Percentiles rank a stretch among this genome's conserved stretches.
Evolutionary conservation across 1,284 basidiomycete genomes (phyloP).

Genomic region (Fomitopsis palustris): DNA sequence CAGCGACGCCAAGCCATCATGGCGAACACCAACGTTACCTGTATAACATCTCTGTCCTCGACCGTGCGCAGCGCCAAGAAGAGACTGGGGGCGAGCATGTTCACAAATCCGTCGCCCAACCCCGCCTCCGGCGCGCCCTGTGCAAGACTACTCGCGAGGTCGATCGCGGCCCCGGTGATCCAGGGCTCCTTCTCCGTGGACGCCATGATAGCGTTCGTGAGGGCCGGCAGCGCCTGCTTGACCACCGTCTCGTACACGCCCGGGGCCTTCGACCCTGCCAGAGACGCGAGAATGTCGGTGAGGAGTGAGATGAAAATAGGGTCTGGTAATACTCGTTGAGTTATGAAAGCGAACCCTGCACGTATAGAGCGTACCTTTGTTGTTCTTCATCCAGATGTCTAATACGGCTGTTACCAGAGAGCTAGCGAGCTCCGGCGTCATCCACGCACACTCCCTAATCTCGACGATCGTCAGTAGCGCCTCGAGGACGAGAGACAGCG

Average conservation of each 20-base stretch:
- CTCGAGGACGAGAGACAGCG: slow-evolving; percentile 88
- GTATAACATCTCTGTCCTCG: slow-evolving; percentile 83
- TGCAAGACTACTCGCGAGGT: slow-evolving; percentile 72
- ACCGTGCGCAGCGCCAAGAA: slow-evolving; percentile 65
- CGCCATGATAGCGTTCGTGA: slow-evolving; percentile 62
- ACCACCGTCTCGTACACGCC: slow-evolving; percentile 73
- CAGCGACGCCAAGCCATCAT: background rate
- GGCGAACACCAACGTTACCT: slow-evolving; percentile 44
- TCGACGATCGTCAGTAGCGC: slow-evolving; percentile 77
- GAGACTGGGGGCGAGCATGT: slow-evolving; percentile 66
- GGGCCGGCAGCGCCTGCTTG: slow-evolving; percentile 66
- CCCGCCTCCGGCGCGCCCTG: slow-evolving; percentile 60
- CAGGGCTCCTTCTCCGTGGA: slow-evolving; percentile 63
- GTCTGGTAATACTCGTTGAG: slow-evolving; percentile 45
- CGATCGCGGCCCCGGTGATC: slow-evolving; percentile 77
- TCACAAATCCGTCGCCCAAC: slow-evolving; percentile 77
- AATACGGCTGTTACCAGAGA: slow-evolving; percentile 65
- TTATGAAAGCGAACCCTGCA: background rate
- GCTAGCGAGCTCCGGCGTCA: slow-evolving; percentile 59
- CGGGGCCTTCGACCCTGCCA: slow-evolving; percentile 56
- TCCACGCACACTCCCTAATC: slow-evolving; percentile 70
- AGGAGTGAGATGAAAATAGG: slow-evolving; percentile 87
- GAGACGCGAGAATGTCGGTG: slow-evolving; percentile 74
- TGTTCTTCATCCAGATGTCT: slow-evolving; percentile 82
- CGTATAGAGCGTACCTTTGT: slow-evolving; percentile 58